These are phyloP conservation scores for Amanita jacksonii DNA, from an alignment of 768 basidiomycete genomes.

Conservation along the genomic window DNA sequence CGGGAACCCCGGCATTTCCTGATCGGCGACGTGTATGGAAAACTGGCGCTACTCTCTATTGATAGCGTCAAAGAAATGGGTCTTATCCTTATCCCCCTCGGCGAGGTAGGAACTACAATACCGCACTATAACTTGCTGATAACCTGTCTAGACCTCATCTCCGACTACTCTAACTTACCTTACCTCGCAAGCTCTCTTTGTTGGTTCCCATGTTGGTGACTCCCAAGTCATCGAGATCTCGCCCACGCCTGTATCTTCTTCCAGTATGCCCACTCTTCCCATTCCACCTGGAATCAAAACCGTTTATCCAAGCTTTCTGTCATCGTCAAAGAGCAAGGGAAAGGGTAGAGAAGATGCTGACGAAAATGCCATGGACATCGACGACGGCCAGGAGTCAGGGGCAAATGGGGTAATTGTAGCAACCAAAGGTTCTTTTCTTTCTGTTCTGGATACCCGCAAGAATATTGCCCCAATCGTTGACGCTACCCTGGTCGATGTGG, in stretches of 20 bases:
- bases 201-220: conserved; percentile 78
- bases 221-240: conserved; percentile 66
- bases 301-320: conserved; percentile 25
- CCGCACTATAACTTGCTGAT: conserved; percentile 7
- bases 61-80: conserved; percentile 32
- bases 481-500: conserved; percentile 64
- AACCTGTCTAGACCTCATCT: conserved; percentile 49
- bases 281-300: conserved; percentile 41
- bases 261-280: conserved; percentile 35
- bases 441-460: conserved; percentile 52
- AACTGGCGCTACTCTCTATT: conserved; percentile 55
- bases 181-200: conserved; percentile 56
- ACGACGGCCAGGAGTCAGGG: conserved; percentile 17
- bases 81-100: conserved; percentile 54
- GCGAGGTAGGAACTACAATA: conserved; percentile 41
- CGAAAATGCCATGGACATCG: conserved; percentile 23
- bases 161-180: conserved; percentile 67
- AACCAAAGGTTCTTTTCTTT: conserved; percentile 46
- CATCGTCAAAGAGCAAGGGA: conserved; percentile 17
- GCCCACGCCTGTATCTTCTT: conserved; percentile 29
- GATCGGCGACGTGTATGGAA: conserved; percentile 64
- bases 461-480: conserved; percentile 84
- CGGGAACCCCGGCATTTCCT: conserved; percentile 38
- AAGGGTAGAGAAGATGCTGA: conserved; percentile 31
- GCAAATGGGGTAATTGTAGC: conserved; percentile 39